Evolutionary conservation across 495 filamentous ascomycete species (phyloP), one percentile per base, ranked within the genome.

Genomic region (Lasiosphaeria ovina): DNA sequence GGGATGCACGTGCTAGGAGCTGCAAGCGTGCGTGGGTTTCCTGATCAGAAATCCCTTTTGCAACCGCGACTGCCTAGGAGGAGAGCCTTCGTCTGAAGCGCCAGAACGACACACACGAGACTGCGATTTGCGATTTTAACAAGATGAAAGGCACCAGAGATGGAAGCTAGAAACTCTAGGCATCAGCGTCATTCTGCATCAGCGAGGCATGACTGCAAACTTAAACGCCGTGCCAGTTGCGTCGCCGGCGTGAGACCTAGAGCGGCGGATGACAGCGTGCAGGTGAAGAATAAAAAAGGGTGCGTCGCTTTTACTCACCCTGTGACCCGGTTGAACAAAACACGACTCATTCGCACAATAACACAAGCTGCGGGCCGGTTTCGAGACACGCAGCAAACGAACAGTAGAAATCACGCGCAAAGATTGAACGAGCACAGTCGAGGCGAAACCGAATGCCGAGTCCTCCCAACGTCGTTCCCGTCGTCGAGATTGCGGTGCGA

Each of bases 261-360:
- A n/a, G 12, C 12, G 16, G 12, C 44, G 44, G 44, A 47, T 47
- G 11, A 47, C 44, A 47, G 44, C 44, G 44, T 47, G 44, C 11
- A 47, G 44, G 44, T 40, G 34, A 24, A 7, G 5, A 54, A 14
- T 35, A 14, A 24, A 51, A 57, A 33, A 38, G 3, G n/a, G 33
- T 42, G 36, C 57, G 57, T 51, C 7, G 57, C 31, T 35, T 24
- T 24, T 24, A 59, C 45, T 50, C 57, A 50, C 57, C 45, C 24
- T 34, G 17, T 7, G n/a, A 40, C 34, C 34, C 14, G 5, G 2
- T 11, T 14, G 12, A 4, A 47, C 5, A n/a, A 11, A 47, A 9
- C 7, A 47, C 44, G 44, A 14, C 7, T 14, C 5, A 47, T 14
- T 47, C 12, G 8, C 32, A 52, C 50, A 52, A 52, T 33, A 32